Conservation (phyloP, 1,284 basidiomycete species). For the Boletus albobrunnescens region DNA sequence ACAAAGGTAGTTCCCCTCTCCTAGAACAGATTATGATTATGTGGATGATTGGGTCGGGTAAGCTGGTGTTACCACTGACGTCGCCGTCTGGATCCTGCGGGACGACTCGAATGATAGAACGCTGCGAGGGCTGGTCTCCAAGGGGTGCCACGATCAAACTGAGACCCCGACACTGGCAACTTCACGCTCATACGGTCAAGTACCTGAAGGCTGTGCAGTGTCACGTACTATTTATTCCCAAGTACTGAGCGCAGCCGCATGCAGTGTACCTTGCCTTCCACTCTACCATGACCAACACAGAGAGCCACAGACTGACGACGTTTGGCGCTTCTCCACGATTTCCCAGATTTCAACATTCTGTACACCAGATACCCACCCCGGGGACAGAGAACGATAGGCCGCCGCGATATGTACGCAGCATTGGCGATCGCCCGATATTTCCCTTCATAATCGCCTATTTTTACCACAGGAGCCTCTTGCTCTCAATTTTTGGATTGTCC, state of each 20-base stretch:
- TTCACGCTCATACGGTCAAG: too few species aligned
- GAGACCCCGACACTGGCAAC: too few species aligned
- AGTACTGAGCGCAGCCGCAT: background rate
- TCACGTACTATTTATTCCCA: background rate
- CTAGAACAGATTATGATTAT: too few species aligned
- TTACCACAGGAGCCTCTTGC: conserved; percentile 43
- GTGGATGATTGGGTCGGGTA: too few species aligned
- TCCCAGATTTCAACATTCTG: conserved; percentile 38
- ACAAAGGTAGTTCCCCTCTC: too few species aligned
- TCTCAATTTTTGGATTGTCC: conserved; percentile 41
- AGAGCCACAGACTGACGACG: background rate
- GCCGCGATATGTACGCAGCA: conserved; percentile 41
- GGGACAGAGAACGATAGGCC: conserved; percentile 31
- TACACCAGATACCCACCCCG: conserved; percentile 46
- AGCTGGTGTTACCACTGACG: too few species aligned
- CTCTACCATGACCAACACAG: conserved; percentile 15
- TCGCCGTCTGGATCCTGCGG: too few species aligned
- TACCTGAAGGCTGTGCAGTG: background rate
- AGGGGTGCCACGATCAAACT: too few species aligned
- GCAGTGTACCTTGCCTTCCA: background rate
- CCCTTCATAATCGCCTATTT: background rate
- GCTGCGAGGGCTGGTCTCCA: too few species aligned
- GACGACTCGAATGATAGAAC: too few species aligned
- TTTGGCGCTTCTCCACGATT: conserved; percentile 12
- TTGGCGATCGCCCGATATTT: background rate